Evolutionary conservation across 1,284 basidiomycete species (phyloP).

Genomic region (Austroboletus niveus): DNA sequence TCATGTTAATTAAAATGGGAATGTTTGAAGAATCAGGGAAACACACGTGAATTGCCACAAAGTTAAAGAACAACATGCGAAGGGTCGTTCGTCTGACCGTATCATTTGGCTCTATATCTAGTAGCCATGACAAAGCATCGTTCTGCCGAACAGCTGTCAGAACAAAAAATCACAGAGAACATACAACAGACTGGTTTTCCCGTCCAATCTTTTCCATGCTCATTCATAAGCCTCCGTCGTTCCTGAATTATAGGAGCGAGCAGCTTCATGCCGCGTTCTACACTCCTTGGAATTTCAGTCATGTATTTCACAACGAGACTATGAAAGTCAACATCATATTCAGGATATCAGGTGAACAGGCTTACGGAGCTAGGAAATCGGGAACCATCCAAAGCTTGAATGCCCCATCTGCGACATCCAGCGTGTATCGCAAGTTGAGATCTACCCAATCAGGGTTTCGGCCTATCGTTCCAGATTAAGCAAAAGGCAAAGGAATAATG

Average conservation of each 20-base stretch:
- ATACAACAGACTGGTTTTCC: constrained; percentile 35
- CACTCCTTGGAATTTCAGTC: background rate
- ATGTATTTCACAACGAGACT: constrained; percentile 1
- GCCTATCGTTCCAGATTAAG: constrained; percentile 25
- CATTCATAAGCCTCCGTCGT: constrained; percentile 27
- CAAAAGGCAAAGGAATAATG: background rate
- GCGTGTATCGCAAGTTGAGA: constrained; percentile 35
- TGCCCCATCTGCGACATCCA: constrained; percentile 32
- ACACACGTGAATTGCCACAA: constrained; percentile 37
- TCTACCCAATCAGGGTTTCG: constrained; percentile 37
- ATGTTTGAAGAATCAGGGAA: background rate
- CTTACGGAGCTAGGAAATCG: constrained; percentile 38
- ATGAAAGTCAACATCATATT: background rate
- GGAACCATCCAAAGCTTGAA: constrained; percentile 36
- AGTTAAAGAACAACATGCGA: constrained; percentile 36
- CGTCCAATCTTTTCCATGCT: constrained; percentile 37
- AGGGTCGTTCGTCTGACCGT: constrained; percentile 26
- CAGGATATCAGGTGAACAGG: background rate
- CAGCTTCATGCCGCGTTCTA: constrained; percentile 20
- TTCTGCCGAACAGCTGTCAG: background rate
- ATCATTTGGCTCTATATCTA: background rate
- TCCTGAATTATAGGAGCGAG: constrained; percentile 36
- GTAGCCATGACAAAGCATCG: background rate
- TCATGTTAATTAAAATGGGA: background rate
- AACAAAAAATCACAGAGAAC: background rate